Evolutionary conservation across 352 stramenopile genomes (phyloP), one percentile per base, ranked within the genome.

Genomic region (Pelagophyceae sp.): DNA sequence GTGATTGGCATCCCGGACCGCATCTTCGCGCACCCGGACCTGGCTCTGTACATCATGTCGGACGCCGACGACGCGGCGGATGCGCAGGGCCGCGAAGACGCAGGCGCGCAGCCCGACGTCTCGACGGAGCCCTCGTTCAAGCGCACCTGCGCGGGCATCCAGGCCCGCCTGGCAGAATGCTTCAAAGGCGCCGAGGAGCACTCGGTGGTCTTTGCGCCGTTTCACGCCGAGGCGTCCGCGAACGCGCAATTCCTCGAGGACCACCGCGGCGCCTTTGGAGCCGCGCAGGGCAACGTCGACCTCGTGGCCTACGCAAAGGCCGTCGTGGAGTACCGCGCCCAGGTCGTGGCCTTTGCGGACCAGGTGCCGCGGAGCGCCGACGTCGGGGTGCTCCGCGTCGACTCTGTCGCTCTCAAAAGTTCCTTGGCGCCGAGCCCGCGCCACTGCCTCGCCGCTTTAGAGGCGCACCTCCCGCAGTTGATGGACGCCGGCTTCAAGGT

Each of bases 351-450:
- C 20, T 96, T 97, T 33, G 29, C 29, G 81, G 84, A 79, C 0
- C 84, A 86, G n/a, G 95, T 96, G 61, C 90, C 92, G 0, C 84
- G 92, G 20, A 82, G 83, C 31, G 89, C 89, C 3, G 90, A 89
- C 1, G 87, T 97, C 17, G 93, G 92, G n/a, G 95, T 98, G 40
- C 94, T 98, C 35, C 88, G 88, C 5, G 90, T 98, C 11, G 92
- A 97, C 76, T 94, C 87, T 29, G 83, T 84, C 0, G 82, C 85
- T 0, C 94, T 98, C 76, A 96, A 96, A 77, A 84, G 83, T 6
- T 76, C 82, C 31, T 80, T 98, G 17, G 79, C 97, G 38, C 93
- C 93, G 0, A 96, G 89, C 64, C 93, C 93, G 0, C 81, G 94
- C 0, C 87, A 89, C 50, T 96, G 91, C 65, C 89, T 98, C 29